These are phyloP conservation scores for Diutina rugosa DNA, from an alignment of 1,139 yeast genomes.

Conservation along the genomic window DNA sequence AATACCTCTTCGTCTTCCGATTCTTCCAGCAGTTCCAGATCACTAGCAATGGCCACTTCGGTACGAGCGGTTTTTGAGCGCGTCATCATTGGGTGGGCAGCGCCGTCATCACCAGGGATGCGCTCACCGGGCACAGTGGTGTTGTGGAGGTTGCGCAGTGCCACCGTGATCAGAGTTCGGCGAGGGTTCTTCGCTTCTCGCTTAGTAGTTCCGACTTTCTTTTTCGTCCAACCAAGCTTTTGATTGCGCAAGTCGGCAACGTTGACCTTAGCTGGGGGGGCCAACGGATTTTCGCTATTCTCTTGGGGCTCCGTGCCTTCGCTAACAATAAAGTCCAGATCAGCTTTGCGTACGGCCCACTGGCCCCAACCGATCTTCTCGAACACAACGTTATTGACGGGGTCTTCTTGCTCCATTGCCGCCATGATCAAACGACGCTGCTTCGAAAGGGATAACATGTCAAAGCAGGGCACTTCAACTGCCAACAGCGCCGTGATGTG, in stretches of 20 bases:
- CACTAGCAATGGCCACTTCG: slow-evolving; percentile 8
- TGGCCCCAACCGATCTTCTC: slow-evolving; percentile 98
- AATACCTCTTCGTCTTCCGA: slow-evolving; percentile 15
- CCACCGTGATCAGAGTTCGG: slow-evolving; percentile 45
- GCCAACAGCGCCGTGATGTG: slow-evolving; percentile 76
- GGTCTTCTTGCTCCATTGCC: slow-evolving; percentile 60
- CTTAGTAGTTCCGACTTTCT: slow-evolving; percentile 7
- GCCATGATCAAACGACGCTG: slow-evolving; percentile 86
- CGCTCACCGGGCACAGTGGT: slow-evolving; percentile 29
- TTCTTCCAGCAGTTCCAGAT: slow-evolving; percentile 31
- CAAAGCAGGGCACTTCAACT: slow-evolving; percentile 67
- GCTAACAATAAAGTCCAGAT: slow-evolving; percentile 34
- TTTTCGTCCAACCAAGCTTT: slow-evolving; percentile 33
- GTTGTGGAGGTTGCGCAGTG: slow-evolving; percentile 31
- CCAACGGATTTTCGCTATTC: not conserved
- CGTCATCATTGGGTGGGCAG: not conserved
- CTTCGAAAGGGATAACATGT: slow-evolving; percentile 68
- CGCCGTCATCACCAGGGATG: not conserved
- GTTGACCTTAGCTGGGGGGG: not conserved
- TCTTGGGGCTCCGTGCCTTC: slow-evolving; percentile 11
- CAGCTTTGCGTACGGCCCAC: slow-evolving; percentile 70
- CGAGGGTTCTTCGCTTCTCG: slow-evolving; percentile 12
- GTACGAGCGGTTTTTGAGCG: not conserved
- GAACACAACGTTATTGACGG: slow-evolving; percentile 51
- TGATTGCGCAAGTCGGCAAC: slow-evolving; percentile 2